Base-by-base conservation (phyloP, 2,329 filamentous ascomycete species). In the Trichoderma gracile region DNA sequence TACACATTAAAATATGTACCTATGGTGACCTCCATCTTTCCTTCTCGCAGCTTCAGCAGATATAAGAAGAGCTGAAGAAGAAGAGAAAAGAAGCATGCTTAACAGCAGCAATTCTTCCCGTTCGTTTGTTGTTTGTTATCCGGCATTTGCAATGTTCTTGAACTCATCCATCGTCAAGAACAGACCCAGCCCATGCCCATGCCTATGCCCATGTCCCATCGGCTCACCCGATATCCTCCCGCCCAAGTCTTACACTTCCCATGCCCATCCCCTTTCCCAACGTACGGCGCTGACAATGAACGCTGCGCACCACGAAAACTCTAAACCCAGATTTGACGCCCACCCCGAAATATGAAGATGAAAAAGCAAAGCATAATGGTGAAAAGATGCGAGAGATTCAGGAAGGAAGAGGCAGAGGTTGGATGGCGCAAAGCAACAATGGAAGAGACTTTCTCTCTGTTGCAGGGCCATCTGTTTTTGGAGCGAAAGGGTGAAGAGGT, bases 261-360 rank as follows among this genome's bases (percentile, higher is more conserved):
- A 12, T 15, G 30, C 30, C 30, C 25, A 27, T 27, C 30, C 30
- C 10, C 2, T 9, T 9, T 9, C 21, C 52, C 27, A 17, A 23
- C 38, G 43, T 15, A 15, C 38, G 5, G 40, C 40, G n/a, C 42
- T 14, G 46, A 17, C 33, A 33, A 60, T 30, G 45, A 45, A 62
- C 46, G 50, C 50, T 45, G 49, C 59, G 38, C 46, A 54, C 40
- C 40, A 10, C 10, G 10, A 33, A 46, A 25, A 14, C 14, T 62
- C 49, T 62, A 62, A 54, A 49, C 59, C 33, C 33, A 38, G 33
- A 62, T 46, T 38, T 45, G 52, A 54, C 59, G 59, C 59, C 59
- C 19, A 50, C 49, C 59, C 27, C 25, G 5, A 46, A 38, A 19
- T 9, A 10, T 10, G 30, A 33, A 10, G 10, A n/a, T n/a, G 40